Base-by-base conservation (phyloP, 2,329 filamentous ascomycete genomes). In the Hypoxylon sp. region DNA sequence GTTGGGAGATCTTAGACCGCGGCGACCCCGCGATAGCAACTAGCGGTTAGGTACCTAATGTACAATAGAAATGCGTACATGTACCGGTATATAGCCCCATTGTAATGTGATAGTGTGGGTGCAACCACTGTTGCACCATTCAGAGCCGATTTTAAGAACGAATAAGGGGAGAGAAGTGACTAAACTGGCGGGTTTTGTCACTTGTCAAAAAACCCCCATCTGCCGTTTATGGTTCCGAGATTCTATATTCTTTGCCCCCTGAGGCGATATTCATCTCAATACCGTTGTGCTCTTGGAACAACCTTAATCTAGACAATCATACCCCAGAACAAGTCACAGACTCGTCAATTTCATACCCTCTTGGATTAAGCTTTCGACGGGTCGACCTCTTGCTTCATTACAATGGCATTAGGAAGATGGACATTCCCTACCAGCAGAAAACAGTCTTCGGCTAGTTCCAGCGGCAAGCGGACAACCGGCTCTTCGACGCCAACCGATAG, bases 391-490 rank as follows among this genome's bases (percentile, higher is more conserved):
- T 33, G 0, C 30, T 38, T 6, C 24, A 52, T 46, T 49, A 66
- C 22, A 14, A 71, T 70, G 70, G 65, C 63, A 11, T 48, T 71
- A 20, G 67, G 70, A 14, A 67, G 66, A 63, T 74, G 71, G 72
- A 68, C 67, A 7, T 66, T 69, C 46, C 55, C 68, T 11, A 51
- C 66, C 14, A 70, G 70, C 51, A 62, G 68, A 44, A 73, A 72
- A 45, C 60, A 64, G 40, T 70, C 67, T 7, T 63, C 68, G 14
- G 53, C 64, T 12, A 73, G 72, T 55, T 73, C 71, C 32, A 55
- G 58, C n/a, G 66, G 70, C 22, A 68, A 65, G 24, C 57, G 60
- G 22, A 58, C 71, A 11, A 65, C 64, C 45, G 71, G 72, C 44
- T 69, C 68, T 5, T 65, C 61, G 7, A 73, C 72, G 16, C 70